Evolutionary conservation across 2,329 filamentous ascomycete species (phyloP), one percentile per base, ranked within the genome.

Genomic region (Clarireedia hainanense): DNA sequence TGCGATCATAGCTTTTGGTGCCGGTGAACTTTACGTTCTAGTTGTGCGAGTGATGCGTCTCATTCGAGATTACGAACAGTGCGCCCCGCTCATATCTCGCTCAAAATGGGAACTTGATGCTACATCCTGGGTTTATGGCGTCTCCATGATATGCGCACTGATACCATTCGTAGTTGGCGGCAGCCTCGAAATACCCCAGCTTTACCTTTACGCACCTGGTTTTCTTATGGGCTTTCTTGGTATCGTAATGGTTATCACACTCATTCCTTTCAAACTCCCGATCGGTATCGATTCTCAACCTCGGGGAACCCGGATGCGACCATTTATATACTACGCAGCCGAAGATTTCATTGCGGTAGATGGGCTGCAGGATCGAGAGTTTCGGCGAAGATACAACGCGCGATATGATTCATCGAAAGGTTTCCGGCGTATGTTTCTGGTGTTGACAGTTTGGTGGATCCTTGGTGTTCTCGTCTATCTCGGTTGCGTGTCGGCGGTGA

Each of bases 191-290:
- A 63, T 64, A 6, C 61, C 62, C 5, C 6, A 59, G n/a, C 55
- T 64, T 9, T 63, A 64, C 37, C 58, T 64, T 17, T 63, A 64
- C 58, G 89, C 84, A 37, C 84, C 90, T 26, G 90, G 88, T 26
- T 96, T 95, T 71, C 73, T 96, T 59, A 89, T 95, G 74, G 88
- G 85, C 51, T 88, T 96, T 64, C 80, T 87, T 10, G 81, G 89
- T 43, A 83, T 95, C 24, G 70, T 92, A 30, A 85, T 95, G 72
- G 80, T 92, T 34, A 87, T 88, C 51, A 83, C 84, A 4, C 73
- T 95, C n/a, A 84, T 95, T 24, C 81, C 85, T n/a, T 94, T 92
- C 70, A 68, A 85, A 24, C 81, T 94, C 47, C 62, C 62, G 2
- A 60, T 60, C 7, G 62, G 62, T 1, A 63, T 64, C 23, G 62